phyloP scores from a whole-genome alignment of 257 asterid genomes.

The Solanum lycopersicoides region DNA sequence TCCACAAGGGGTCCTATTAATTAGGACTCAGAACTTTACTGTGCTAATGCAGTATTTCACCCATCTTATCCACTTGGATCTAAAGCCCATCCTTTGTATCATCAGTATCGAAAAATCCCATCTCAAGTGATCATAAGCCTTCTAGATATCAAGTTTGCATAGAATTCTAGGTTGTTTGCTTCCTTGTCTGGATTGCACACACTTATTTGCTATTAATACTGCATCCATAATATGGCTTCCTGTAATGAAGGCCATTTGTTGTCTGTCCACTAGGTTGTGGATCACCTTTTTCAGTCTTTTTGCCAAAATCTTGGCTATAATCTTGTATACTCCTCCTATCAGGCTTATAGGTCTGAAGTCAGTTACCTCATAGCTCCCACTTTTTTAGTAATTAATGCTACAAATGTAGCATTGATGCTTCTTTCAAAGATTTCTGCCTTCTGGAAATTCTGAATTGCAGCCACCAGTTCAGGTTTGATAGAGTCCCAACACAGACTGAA shows the following conservation, averaged over 20 bases:
- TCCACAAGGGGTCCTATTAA: neutral
- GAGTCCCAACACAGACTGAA: neutral
- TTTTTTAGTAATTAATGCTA: neutral
- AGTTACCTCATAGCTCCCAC: neutral
- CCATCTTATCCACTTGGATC: neutral
- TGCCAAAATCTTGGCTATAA: neutral
- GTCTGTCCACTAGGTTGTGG: neutral
- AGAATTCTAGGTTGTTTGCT: neutral
- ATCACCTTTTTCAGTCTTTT: neutral
- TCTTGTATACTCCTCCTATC: neutral
- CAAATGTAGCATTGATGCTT: neutral
- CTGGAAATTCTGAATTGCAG: neutral
- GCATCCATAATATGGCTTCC: neutral
- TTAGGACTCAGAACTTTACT: neutral
- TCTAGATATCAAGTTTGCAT: neutral
- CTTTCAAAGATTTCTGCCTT: neutral
- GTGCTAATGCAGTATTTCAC: neutral
- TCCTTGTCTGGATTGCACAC: neutral
- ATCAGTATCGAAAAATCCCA: neutral
- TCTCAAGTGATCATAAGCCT: neutral
- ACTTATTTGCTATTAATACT: neutral
- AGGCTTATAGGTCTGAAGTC: neutral
- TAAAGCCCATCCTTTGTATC: neutral
- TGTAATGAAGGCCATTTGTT: neutral
- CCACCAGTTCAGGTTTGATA: neutral